Base-by-base conservation (phyloP, 1,284 basidiomycete species). In the Prillingera fragicola region DNA sequence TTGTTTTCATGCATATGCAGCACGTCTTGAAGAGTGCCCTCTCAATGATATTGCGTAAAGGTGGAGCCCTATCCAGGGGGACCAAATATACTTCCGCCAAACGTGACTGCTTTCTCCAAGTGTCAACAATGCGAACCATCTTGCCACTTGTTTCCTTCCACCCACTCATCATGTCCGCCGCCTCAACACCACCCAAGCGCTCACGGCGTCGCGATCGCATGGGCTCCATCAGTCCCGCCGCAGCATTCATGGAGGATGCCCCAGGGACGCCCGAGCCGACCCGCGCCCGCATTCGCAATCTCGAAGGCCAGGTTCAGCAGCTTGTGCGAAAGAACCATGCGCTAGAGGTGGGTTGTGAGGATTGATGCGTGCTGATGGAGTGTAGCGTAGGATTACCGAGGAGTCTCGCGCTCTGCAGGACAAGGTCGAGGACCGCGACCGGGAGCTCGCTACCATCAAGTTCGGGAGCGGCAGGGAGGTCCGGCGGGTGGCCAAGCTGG, bases 181-280 rank as follows among this genome's bases (percentile, higher is more conserved):
- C 32, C 1, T 21, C 41, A 15, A 42, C 41, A 8, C 38, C 43
- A 5, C 43, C 31, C 8, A 45, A 35, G 8, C 28, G 33, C 10
- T 14, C 25, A 10, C 26, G 21, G 6, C 43, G 36, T 3, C n/a
- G n/a, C 9, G 35, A 31, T 10, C 21, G 18, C 15, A n/a, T 32
- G 3, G 18, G 28, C 5, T 27, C 26, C 1, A 36, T 36, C 34
- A 36, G 33, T 5, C 33, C 41, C 6, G 27, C 41, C 7, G 7
- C 26, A 9, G 27, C 28, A 18, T 19, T 10, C 0, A 7, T 21
- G 8, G 42, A 50, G 7, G 54, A 49, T n/a, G 43, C 33, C 1
- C 48, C 56, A 0, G 63, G 61, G 9, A 68, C 65, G 3, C 64
- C 65, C 3, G 64, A 44, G 0, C 63, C 65, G 2, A 52, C 43